Evolutionary conservation across 768 basidiomycete genomes (phyloP).

Genomic region (Vararia minispora): DNA sequence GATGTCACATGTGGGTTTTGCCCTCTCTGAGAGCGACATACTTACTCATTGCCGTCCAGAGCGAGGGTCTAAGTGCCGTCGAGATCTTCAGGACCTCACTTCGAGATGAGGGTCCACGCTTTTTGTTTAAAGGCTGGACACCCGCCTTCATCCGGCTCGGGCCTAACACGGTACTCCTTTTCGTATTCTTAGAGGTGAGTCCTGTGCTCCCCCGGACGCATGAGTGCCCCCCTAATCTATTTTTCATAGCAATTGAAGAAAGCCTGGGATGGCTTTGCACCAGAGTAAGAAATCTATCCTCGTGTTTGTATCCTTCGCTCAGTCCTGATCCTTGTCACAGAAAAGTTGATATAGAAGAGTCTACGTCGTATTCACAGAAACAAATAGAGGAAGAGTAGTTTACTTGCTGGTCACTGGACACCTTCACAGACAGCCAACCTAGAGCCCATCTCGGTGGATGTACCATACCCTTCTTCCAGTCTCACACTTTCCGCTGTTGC

Average conservation of each 20-base stretch:
- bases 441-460: too few species aligned
- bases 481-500: too few species aligned
- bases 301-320: too few species aligned
- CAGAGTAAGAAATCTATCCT: too few species aligned
- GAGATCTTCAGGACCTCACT: slow-evolving; percentile 49
- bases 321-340: too few species aligned
- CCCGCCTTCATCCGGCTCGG: slow-evolving; percentile 78
- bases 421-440: too few species aligned
- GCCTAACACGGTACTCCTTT: slow-evolving; percentile 76
- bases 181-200: slow-evolving; percentile 73
- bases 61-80: slow-evolving; percentile 34
- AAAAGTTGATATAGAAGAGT: too few species aligned
- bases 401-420: too few species aligned
- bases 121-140: slow-evolving; percentile 85
- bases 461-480: too few species aligned
- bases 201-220: background rate
- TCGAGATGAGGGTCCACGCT: slow-evolving; percentile 61
- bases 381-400: too few species aligned
- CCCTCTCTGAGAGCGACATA: background rate
- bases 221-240: background rate
- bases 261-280: slow-evolving; percentile 39
- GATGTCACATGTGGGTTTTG: slow-evolving; percentile 55
- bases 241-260: slow-evolving; percentile 56
- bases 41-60: slow-evolving; percentile 25
- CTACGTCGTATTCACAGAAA: too few species aligned